phyloP scores from a whole-genome alignment of 176 grass and related monocot genomes.

The Otatea glauca region DNA sequence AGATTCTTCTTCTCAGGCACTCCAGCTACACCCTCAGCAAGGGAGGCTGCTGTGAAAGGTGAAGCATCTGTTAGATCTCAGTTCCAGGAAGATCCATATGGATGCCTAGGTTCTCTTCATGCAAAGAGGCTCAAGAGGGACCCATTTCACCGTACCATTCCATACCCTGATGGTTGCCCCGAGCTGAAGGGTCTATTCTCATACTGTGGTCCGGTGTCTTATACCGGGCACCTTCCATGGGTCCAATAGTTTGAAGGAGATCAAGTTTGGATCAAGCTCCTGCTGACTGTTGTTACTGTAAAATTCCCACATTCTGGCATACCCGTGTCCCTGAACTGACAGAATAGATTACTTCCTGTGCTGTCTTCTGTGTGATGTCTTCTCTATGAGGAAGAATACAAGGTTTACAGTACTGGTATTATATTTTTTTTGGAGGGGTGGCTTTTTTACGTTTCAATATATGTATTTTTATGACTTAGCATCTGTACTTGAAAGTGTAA shows the following conservation, averaged over 20 bases:
- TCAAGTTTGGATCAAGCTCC: neutral
- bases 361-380: slow-evolving; percentile 18
- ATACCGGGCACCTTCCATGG: slow-evolving; percentile 83
- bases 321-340: slow-evolving; percentile 23
- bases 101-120: slow-evolving; percentile 80
- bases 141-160: slow-evolving; percentile 81
- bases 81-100: slow-evolving; percentile 91
- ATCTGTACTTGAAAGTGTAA: neutral
- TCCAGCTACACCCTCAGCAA: slow-evolving; percentile 57
- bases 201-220: slow-evolving; percentile 77
- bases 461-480: neutral
- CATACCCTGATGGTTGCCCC: slow-evolving; percentile 78
- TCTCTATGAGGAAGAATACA: neutral
- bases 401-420: slow-evolving; percentile 11
- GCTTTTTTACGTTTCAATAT: neutral
- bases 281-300: neutral
- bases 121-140: slow-evolving; percentile 83
- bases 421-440: neutral
- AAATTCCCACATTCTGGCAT: slow-evolving; percentile 28
- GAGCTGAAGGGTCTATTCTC: slow-evolving; percentile 82
- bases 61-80: slow-evolving; percentile 71
- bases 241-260: slow-evolving; percentile 29
- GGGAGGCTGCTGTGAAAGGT: slow-evolving; percentile 73
- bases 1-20: slow-evolving; percentile 85
- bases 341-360: slow-evolving; percentile 2